Conservation (phyloP, 2,329 filamentous ascomycete genomes). For the Nannizziopsis barbatae region DNA sequence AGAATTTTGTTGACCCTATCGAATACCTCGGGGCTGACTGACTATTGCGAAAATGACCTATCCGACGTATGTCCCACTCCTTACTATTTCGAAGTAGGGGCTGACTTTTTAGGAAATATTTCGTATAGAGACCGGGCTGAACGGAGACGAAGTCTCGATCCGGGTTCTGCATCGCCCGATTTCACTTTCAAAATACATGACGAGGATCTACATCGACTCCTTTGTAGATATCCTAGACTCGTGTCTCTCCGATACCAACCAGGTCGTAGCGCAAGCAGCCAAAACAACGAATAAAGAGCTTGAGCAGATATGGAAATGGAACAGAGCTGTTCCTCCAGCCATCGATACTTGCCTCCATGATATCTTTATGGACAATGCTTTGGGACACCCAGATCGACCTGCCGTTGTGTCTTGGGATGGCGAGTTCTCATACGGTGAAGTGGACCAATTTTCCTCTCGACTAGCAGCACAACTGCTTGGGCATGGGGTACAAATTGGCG, state of each 20-base stretch:
- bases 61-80: neutral
- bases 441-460: conserved; percentile 25
- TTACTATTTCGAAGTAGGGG: neutral
- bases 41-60: no score
- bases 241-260: conserved; percentile 6
- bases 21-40: no score
- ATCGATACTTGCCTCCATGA: conserved; percentile 17
- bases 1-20: no score
- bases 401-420: conserved; percentile 26
- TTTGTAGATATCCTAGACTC: conserved; percentile 15
- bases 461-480: conserved; percentile 23
- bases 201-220: neutral
- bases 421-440: conserved; percentile 20
- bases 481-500: conserved; percentile 23
- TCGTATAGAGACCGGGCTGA: neutral
- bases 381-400: conserved; percentile 5
- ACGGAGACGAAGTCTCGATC: neutral
- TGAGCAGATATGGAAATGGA: conserved; percentile 20
- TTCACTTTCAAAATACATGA: neutral
- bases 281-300: conserved; percentile 14
- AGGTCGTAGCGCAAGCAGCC: conserved; percentile 11
- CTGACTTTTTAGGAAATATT: conserved; percentile 2
- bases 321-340: conserved; percentile 15
- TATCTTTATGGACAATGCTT: conserved; percentile 13
- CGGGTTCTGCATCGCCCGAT: neutral